Evolutionary conservation across 805 yeast species (phyloP).

Genomic region (Saturnispora diversa): DNA sequence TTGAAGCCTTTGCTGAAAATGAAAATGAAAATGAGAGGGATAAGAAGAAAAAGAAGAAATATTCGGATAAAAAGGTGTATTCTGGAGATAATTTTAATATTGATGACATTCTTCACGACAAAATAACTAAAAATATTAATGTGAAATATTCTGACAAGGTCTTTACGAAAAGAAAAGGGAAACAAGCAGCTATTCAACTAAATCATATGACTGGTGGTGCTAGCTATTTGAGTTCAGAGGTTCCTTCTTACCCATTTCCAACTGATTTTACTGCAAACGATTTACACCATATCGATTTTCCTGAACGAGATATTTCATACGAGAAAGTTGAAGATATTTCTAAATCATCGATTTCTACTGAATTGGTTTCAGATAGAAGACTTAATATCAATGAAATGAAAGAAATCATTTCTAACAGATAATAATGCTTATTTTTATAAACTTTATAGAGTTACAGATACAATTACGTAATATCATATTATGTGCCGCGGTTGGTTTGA

Average conservation of each 20-base stretch:
- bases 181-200: too few species aligned
- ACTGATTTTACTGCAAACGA: background rate
- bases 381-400: too few species aligned
- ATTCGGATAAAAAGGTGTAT: background rate
- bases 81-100: constrained; percentile 1
- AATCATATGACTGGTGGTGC: too few species aligned
- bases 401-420: too few species aligned
- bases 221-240: too few species aligned
- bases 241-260: background rate
- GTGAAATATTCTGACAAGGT: constrained; percentile 6
- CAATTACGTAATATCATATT: too few species aligned
- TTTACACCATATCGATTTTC: background rate
- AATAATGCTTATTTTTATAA: too few species aligned
- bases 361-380: too few species aligned
- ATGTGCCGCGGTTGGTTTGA: too few species aligned
- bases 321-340: background rate
- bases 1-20: constrained; percentile 8
- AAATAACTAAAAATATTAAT: background rate
- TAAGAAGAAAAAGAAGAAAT: background rate
- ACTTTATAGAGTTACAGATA: too few species aligned
- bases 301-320: constrained; percentile 2
- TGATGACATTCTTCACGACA: background rate
- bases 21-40: background rate
- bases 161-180: background rate
- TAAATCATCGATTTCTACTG: background rate